Conservation (phyloP, 345 rosid species). For the Citrus glauca region DNA sequence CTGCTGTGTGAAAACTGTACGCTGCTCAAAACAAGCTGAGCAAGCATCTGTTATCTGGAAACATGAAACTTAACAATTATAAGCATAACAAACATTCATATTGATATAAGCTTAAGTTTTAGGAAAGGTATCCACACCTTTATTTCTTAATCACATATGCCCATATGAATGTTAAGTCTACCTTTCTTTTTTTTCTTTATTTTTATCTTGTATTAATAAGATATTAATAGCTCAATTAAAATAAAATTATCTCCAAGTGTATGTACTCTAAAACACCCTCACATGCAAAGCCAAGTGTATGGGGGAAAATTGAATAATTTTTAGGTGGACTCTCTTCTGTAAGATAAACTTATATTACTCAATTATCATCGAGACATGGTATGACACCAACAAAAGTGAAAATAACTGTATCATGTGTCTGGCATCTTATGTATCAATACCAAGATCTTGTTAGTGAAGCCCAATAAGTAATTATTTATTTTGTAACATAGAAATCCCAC, state of each 20-base stretch:
- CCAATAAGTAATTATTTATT: not conserved
- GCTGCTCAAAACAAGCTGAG: conserved; percentile 96
- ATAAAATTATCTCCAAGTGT: no score
- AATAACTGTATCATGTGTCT: not conserved
- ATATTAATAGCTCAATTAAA: no score
- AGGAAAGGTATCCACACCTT: no score
- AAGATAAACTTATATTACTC: not conserved
- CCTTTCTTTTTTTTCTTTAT: not conserved
- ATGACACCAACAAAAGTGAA: not conserved
- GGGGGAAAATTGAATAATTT: not conserved
- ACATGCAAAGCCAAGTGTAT: not conserved
- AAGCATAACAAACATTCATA: no score
- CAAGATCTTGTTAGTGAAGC: not conserved
- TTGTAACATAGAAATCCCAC: not conserved
- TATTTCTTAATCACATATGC: no score
- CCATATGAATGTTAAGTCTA: not conserved
- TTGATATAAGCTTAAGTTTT: no score
- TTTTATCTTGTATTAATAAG: not conserved
- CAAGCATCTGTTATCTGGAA: conserved; percentile 90
- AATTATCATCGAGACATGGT: not conserved
- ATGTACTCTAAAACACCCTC: not conserved
- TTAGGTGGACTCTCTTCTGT: not conserved
- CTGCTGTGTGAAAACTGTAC: conserved; percentile 93
- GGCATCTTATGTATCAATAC: not conserved
- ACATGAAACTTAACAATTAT: conserved; percentile 5